Base-by-base conservation (phyloP, 148 eudicot genomes). In the Chenopodium album region DNA sequence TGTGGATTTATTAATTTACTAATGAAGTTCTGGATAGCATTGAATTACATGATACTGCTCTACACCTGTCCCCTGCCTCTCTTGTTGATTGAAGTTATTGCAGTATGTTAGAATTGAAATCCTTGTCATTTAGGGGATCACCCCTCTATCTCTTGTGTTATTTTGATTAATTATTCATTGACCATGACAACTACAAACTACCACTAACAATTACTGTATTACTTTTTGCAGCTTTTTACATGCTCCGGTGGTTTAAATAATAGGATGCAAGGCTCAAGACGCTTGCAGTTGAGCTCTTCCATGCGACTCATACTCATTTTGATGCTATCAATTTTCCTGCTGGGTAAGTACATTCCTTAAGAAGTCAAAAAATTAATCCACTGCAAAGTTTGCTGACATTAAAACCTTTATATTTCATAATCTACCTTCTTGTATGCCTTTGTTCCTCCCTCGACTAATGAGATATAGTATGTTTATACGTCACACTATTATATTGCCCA, bases 311-410 rank as follows among this genome's bases (percentile, higher is more conserved):
- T 84, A 75, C 87, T 94, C 85, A 85, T 84, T 70, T 86, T 94
- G 79, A 87, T 90, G 89, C 85, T 92, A 69, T 83, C 94, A 59
- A 56, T 89, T 73, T 84, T 94, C 71, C 84, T 94, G 68, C 81
- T 92, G 75, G 98, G 98, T 94, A 87, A 88, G 92, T 70, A 48
- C 76, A 46, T 50, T 71, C 11, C 48, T 34, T 74, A 9, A 70
- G 44, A 84, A 79, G 82, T 69, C 13, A 12, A 56, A 54, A 60
- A 4, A 32, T 14, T 68, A 66, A 22, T 28, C 20, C 23, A 46
- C 75, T 22, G 29, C 7, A 9, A 72, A 46, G 54, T 5, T 46
- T 41, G 9, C 50, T 46, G 9, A n/a, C 12, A 44, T 73, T 34
- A 11, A 22, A 0, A 41, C 19, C 46, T 44, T 41, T 26, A 32